These are phyloP conservation scores for Kernera saxatilis DNA, from an alignment of 345 rosid genomes.

Conservation along the genomic window DNA sequence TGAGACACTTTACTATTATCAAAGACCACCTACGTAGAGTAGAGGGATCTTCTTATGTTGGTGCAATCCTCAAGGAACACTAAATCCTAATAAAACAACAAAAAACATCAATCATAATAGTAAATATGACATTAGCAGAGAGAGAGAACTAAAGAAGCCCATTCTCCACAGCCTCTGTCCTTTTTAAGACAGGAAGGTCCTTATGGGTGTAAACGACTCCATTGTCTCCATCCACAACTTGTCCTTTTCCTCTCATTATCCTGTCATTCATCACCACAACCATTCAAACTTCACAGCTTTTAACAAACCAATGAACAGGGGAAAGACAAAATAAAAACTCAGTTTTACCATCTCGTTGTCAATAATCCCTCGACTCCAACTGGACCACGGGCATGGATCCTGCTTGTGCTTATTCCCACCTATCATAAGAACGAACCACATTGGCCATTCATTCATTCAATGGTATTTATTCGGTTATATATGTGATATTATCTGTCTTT, in stretches of 20 bases:
- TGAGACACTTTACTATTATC: no score
- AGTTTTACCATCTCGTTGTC: constrained; percentile 84
- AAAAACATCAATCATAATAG: constrained; percentile 1
- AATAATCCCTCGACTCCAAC: constrained; percentile 96
- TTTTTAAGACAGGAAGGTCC: constrained; percentile 37
- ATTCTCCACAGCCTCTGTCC: constrained; percentile 19
- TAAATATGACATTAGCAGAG: not conserved
- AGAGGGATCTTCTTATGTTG: constrained; percentile 1
- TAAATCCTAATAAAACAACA: not conserved
- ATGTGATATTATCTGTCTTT: not conserved
- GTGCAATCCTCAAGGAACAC: constrained; percentile 20
- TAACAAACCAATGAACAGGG: not conserved
- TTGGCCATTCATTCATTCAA: not conserved
- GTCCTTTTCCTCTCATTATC: constrained; percentile 90
- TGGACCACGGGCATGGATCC: constrained; percentile 99
- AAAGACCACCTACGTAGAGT: not conserved
- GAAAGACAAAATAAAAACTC: not conserved
- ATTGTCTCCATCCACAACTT: constrained; percentile 88
- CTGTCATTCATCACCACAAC: constrained; percentile 42
- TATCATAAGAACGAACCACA: constrained; percentile 22
- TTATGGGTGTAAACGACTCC: constrained; percentile 69
- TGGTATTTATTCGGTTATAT: not conserved
- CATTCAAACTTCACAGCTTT: not conserved
- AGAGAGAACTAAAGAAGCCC: constrained; percentile 5
- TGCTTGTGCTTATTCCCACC: constrained; percentile 98